Conservation (phyloP, 1,139 yeast genomes). For the Scheffersomyces illinoinensis region DNA sequence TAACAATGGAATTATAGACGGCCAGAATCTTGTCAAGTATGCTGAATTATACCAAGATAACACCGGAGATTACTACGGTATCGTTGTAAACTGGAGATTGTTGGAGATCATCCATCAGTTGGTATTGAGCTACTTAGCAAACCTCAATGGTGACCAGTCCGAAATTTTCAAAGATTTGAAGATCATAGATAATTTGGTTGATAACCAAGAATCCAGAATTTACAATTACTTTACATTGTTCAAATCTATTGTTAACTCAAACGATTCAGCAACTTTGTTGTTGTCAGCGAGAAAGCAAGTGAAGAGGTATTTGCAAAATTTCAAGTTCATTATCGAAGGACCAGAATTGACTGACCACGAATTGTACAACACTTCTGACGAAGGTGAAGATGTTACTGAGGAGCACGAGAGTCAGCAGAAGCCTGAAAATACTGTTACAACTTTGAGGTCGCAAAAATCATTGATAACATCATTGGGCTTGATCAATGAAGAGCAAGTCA, state of each 20-base stretch:
- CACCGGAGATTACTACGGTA: constrained; percentile 22
- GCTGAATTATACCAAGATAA: constrained; percentile 26
- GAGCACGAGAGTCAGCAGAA: constrained; percentile 9
- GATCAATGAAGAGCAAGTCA: constrained; percentile 36
- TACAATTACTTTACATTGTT: constrained; percentile 28
- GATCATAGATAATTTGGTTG: constrained; percentile 20
- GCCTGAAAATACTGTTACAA: background rate
- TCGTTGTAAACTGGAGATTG: constrained; percentile 39
- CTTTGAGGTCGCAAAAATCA: constrained; percentile 16
- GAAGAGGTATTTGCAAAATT: constrained; percentile 17
- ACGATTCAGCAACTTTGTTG: constrained; percentile 23
- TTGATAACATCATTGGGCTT: constrained; percentile 35
- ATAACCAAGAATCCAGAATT: constrained; percentile 10
- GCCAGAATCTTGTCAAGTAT: constrained; percentile 32
- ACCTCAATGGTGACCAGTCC: constrained; percentile 12
- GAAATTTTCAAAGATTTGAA: constrained; percentile 26
- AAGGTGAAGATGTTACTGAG: constrained; percentile 17
- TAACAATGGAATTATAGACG: constrained; percentile 25
- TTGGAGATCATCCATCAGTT: constrained; percentile 37
- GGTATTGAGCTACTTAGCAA: constrained; percentile 28
- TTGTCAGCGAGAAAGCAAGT: constrained; percentile 18
- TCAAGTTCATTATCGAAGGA: constrained; percentile 24
- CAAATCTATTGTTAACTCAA: constrained; percentile 30
- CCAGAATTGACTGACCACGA: constrained; percentile 34
- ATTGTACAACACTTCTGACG: constrained; percentile 17